These are phyloP conservation scores for Kondoa subrosea DNA, from an alignment of 768 basidiomycete genomes.

Conservation along the genomic window DNA sequence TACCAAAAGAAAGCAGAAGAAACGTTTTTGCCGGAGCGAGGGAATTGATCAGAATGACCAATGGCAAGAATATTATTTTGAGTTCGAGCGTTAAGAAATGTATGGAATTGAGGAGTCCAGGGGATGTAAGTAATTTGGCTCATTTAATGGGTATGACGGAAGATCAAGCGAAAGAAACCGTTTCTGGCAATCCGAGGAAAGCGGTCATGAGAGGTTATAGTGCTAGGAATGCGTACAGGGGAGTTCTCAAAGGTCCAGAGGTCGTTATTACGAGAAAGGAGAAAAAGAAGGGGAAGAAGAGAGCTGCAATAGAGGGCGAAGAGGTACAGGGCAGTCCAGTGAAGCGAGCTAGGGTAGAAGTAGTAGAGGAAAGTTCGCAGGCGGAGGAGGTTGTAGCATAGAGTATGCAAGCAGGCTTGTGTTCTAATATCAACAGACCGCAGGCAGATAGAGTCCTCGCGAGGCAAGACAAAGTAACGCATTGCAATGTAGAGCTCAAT, in stretches of 20 bases:
- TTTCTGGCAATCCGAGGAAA: constrained; percentile 14
- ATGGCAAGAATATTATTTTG: constrained; percentile 57
- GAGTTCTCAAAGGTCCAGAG: constrained; percentile 14
- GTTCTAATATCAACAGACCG: too few species aligned
- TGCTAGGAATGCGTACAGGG: constrained; percentile 11
- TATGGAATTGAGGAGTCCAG: constrained; percentile 51
- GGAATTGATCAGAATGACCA: constrained; percentile 60
- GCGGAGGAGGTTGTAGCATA: too few species aligned
- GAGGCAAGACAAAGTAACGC: neutral
- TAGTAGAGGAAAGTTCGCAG: too few species aligned
- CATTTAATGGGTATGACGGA: constrained; percentile 13
- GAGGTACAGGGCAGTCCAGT: neutral
- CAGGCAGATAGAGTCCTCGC: too few species aligned
- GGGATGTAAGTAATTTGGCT: constrained; percentile 56
- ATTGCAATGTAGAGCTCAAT: neutral
- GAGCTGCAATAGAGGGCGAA: neutral
- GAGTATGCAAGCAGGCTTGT: too few species aligned
- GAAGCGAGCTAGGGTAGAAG: neutral
- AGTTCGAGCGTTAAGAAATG: constrained; percentile 50
- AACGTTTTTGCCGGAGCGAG: constrained; percentile 73
- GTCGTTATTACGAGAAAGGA: neutral
- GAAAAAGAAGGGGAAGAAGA: neutral
- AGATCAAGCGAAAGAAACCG: constrained; percentile 7
- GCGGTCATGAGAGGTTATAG: constrained; percentile 14
- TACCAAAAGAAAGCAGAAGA: constrained; percentile 41